These are phyloP conservation scores for Marasmius fiardii DNA, from an alignment of 1,284 basidiomycete species.

Conservation along the genomic window DNA sequence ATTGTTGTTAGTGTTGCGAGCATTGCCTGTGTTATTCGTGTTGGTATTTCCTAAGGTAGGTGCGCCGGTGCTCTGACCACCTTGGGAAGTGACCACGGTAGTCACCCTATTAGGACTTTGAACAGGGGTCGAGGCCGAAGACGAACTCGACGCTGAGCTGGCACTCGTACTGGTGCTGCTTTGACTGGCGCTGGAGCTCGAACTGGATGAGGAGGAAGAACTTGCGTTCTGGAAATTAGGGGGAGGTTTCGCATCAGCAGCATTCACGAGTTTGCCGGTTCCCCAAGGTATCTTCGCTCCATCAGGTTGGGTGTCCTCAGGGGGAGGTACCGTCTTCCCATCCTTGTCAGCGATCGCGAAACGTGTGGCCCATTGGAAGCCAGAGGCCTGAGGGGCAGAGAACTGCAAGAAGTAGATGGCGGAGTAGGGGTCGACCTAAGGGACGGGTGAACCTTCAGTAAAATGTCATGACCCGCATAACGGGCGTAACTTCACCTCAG, in stretches of 20 bases:
- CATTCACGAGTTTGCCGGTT: neutral
- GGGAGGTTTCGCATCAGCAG: neutral
- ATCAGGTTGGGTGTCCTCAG: neutral
- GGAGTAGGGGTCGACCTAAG: slow-evolving; percentile 64
- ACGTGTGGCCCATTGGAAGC: slow-evolving; percentile 73
- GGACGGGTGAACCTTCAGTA: slow-evolving; percentile 1
- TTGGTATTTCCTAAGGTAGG: neutral
- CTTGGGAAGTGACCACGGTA: neutral
- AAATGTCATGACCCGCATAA: neutral
- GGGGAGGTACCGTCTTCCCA: slow-evolving; percentile 25
- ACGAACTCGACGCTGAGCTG: neutral
- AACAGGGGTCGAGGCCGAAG: neutral
- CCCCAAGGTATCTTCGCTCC: neutral
- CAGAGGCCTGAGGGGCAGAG: slow-evolving; percentile 36
- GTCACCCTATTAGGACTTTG: neutral
- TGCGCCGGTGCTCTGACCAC: neutral
- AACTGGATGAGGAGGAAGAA: neutral
- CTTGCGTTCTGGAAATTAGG: neutral
- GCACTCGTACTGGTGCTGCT: neutral
- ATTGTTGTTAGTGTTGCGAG: neutral
- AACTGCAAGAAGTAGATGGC: slow-evolving; percentile 83
- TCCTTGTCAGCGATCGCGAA: slow-evolving; percentile 68
- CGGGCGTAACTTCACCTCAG: slow-evolving; percentile 39
- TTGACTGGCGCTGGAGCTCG: neutral
- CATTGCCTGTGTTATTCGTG: neutral